Evolutionary conservation across 257 asterid species (phyloP), one percentile per base, ranked within the genome.

Genomic region (Jaltomata sinuosa): DNA sequence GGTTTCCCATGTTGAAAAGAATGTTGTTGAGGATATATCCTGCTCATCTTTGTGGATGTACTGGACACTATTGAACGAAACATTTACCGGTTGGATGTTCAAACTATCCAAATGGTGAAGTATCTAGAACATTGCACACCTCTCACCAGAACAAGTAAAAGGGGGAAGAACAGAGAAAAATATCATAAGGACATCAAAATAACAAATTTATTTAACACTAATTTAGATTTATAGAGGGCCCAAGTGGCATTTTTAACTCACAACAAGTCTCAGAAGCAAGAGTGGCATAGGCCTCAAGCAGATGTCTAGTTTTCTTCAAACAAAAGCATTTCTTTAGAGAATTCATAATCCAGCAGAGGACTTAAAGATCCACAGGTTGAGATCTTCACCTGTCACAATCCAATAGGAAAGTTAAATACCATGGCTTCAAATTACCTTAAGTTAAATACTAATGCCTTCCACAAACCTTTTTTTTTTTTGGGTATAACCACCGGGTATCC

Each of bases 181-280:
- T n/a, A 69, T 31, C 34, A 80, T 3, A 36, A 47, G 40, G 29
- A 16, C 69, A 65, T 64, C 50, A 64, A 59, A 74, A 8, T 2
- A n/a, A 77, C 10, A 64, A 16, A 31, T 7, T 15, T 65, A 50
- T 38, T 50, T 71, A 53, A 45, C 36, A 22, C 8, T 36, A 55
- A 14, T 36, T 16, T 21, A 10, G 14, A 72, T 31, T 27, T 4
- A 47, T 42, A n/a, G 64, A n/a, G n/a, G 29, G 31, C 15, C 64
- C 31, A 21, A 55, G 76, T 64, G 65, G 27, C 34, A 31, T 15
- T 74, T 27, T 68, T 4, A 55, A 89, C 98, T 94, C 90, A 94
- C 98, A 94, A 78, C 87, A 85, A 81, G 98, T 94, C 88, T 92
- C 92, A 57, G 97, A 89, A 88, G 98, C 95, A 49, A 94, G 95